Conservation (phyloP, 2,329 filamentous ascomycete genomes). For the Talaromyces amestolkiae region DNA sequence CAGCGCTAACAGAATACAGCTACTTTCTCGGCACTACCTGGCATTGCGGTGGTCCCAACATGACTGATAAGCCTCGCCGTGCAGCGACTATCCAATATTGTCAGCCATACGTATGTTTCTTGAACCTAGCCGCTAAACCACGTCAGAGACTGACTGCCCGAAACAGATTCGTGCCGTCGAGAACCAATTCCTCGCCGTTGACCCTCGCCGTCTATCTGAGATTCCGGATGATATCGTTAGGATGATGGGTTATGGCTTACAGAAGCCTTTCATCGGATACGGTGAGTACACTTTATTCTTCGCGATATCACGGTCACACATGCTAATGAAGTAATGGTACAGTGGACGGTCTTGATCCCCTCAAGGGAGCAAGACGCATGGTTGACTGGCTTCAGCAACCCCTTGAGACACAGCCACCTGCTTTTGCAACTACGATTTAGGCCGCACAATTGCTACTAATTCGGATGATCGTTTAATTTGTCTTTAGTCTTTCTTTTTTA, state of each 20-base stretch:
- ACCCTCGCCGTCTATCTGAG: constrained; percentile 30
- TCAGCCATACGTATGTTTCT: constrained; percentile 34
- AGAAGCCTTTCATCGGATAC: constrained; percentile 34
- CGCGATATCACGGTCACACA: background rate
- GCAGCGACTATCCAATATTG: constrained; percentile 44
- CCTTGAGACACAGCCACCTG: constrained; percentile 28
- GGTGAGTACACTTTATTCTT: constrained; percentile 20
- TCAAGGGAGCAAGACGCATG: constrained; percentile 29
- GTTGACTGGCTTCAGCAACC: constrained; percentile 30
- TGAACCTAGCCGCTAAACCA: no score
- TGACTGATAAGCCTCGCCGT: constrained; percentile 28
- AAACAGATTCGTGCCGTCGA: constrained; percentile 33
- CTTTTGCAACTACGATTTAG: constrained; percentile 22
- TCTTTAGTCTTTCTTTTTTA: background rate
- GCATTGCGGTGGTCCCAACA: constrained; percentile 42
- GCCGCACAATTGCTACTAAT: background rate
- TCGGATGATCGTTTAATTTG: background rate
- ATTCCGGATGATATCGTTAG: constrained; percentile 32
- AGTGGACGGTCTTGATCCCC: constrained; percentile 31
- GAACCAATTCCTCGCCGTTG: constrained; percentile 34
- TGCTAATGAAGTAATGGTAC: background rate
- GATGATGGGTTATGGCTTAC: constrained; percentile 37
- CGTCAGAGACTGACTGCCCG: background rate
- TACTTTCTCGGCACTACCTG: constrained; percentile 36
- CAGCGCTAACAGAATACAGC: background rate